Base-by-base conservation (phyloP, 73 alveolate species). In the Breviolum minutum region DNA sequence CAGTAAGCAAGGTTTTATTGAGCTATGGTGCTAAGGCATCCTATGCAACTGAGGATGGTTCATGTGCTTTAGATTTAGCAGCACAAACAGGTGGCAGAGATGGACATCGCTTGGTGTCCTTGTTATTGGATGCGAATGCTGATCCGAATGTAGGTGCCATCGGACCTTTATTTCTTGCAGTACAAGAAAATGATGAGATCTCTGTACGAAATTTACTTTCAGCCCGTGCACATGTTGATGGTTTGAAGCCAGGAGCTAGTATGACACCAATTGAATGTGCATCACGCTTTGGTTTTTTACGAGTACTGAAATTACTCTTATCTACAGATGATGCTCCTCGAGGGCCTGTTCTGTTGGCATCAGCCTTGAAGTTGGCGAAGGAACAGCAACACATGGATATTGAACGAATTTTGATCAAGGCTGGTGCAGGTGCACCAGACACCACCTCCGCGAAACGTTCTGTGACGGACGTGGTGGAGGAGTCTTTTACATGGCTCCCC, bases 361-460 rank as follows among this genome's bases (percentile, higher is more conserved):
- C 84, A 12, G 95, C 95, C 24, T 32, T 87, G 95, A 87, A n/a
- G 30, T 68, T 87, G 83, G 95, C 95, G 12, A 69, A 29, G 6
- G 95, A 87, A 22, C 70, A n/a, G 66, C n/a, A 24, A 5, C 95
- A 87, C 62, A 9, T n/a, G 66, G 95, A 87, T 87, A 84, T 87
- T 24, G 95, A 87, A 24, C 11, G 95, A 66, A 66, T 87, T 29
- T 48, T 87, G 60, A 63, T 87, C 85, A 63, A 68, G 70, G 83
- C 95, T 5, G 95, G 95, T 71, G 95, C 95, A 71, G 95, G 85
- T 1, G 88, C n/a, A n/a, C n/a, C n/a, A n/a, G n/a, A n/a, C n/a
- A n/a, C n/a, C 54, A 40, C 54, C 54, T 40, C 66, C 2, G 63
- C 19, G 71, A 88, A 88, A 11, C 95, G 95, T 14, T 1, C 85